phyloP scores from a whole-genome alignment of 2,329 filamentous ascomycete species.

The Cladosporium sp. region DNA sequence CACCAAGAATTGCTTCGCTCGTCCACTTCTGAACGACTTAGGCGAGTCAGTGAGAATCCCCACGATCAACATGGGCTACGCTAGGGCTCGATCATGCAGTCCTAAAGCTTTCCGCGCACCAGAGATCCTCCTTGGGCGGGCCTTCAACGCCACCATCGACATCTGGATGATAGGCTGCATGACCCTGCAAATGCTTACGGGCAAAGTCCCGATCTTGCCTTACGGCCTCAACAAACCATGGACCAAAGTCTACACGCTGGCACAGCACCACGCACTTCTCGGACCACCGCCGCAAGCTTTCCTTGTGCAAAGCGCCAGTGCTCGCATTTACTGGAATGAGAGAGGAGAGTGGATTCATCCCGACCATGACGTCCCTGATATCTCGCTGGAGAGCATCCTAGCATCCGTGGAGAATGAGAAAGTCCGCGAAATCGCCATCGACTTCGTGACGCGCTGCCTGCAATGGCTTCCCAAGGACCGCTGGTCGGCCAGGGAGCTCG shows the following conservation, averaged over 20 bases:
- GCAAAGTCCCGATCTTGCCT: conserved; percentile 31
- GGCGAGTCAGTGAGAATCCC: conserved; percentile 4
- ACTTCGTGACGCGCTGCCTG: background rate
- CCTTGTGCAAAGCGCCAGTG: background rate
- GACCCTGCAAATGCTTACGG: conserved; percentile 49
- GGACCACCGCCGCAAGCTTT: background rate
- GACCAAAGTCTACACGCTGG: conserved; percentile 6
- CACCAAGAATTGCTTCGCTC: conserved; percentile 1
- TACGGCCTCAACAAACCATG: conserved; percentile 6
- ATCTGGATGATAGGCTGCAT: conserved; percentile 59
- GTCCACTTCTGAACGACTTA: conserved; percentile 2
- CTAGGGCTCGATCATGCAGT: background rate
- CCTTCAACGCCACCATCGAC: conserved; percentile 51
- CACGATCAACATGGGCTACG: background rate
- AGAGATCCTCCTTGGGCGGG: background rate
- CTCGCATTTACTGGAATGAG: conserved; percentile 1
- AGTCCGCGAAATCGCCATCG: background rate
- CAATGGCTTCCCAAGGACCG: conserved; percentile 7
- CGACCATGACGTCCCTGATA: background rate
- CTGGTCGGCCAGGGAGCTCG: background rate
- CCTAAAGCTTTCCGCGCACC: conserved; percentile 4
- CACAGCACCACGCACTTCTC: conserved; percentile 10
- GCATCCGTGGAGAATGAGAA: background rate
- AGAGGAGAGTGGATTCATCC: background rate
- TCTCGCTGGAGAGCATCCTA: background rate